Conservation (phyloP, 768 basidiomycete genomes). For the Aureoboletus auriporus region DNA sequence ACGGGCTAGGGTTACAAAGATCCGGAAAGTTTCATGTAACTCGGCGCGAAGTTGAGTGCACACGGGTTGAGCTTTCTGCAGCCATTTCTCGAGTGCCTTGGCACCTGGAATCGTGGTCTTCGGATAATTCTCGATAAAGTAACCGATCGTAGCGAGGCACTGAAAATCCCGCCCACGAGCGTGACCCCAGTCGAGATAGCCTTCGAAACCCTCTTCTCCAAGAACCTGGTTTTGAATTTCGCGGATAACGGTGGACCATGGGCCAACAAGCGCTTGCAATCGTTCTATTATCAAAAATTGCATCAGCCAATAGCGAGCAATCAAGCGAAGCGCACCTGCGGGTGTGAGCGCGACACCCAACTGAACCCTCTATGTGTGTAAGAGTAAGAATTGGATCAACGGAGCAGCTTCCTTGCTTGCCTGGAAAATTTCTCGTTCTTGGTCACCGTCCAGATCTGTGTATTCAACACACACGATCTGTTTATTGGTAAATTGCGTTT, state of each 20-base stretch:
- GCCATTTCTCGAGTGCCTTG: slow-evolving; percentile 36
- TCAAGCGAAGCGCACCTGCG: slow-evolving; percentile 33
- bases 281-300: slow-evolving; percentile 35
- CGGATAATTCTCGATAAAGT: slow-evolving; percentile 29
- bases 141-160: slow-evolving; percentile 36
- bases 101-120: slow-evolving; percentile 23
- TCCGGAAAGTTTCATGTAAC: slow-evolving; percentile 31
- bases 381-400: neutral
- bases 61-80: slow-evolving; percentile 26
- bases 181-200: slow-evolving; percentile 40
- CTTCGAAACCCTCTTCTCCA: slow-evolving; percentile 33
- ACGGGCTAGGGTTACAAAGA: slow-evolving; percentile 32
- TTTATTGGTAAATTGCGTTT: slow-evolving; percentile 38
- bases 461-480: slow-evolving; percentile 54
- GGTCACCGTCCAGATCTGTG: slow-evolving; percentile 40
- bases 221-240: slow-evolving; percentile 35
- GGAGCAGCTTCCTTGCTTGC: slow-evolving; percentile 23
- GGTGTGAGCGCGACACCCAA: slow-evolving; percentile 47
- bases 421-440: slow-evolving; percentile 68
- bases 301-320: neutral
- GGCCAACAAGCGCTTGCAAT: slow-evolving; percentile 46
- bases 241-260: slow-evolving; percentile 41
- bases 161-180: slow-evolving; percentile 46
- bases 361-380: slow-evolving; percentile 42
- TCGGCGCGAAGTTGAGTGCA: slow-evolving; percentile 24